phyloP scores from a whole-genome alignment of 495 filamentous ascomycete genomes.

The Bombardia bombarda region DNA sequence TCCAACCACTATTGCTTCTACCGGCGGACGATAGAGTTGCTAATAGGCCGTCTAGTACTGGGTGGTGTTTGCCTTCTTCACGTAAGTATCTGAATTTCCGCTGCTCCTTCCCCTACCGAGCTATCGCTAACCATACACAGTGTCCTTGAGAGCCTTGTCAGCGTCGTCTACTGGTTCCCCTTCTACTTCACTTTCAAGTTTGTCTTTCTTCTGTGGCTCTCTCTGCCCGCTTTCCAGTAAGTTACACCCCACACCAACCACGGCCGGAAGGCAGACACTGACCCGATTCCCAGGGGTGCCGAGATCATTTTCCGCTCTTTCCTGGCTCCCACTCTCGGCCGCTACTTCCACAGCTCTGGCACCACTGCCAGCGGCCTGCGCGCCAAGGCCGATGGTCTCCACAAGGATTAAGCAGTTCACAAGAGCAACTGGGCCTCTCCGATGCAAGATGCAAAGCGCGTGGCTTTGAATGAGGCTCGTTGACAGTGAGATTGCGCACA shows the following conservation, averaged over 20 bases:
- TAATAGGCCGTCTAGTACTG: constrained; percentile 65
- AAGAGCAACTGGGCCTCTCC: background rate
- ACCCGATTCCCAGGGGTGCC: constrained; percentile 58
- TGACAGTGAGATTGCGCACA: constrained; percentile 1
- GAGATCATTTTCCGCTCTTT: constrained; percentile 95
- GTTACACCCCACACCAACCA: constrained; percentile 20
- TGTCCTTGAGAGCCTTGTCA: constrained; percentile 86
- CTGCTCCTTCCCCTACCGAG: background rate
- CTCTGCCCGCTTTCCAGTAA: constrained; percentile 87
- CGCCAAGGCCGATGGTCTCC: constrained; percentile 75
- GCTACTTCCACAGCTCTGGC: constrained; percentile 72
- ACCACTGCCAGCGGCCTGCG: constrained; percentile 85
- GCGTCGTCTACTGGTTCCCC: constrained; percentile 98
- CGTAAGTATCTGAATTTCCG: constrained; percentile 44
- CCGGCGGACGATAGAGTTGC: constrained; percentile 4
- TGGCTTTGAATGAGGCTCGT: constrained; percentile 13
- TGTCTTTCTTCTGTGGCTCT: constrained; percentile 90
- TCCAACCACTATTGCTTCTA: constrained; percentile 2
- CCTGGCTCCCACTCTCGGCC: constrained; percentile 81
- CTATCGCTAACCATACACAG: constrained; percentile 22
- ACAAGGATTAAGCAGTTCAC: constrained; percentile 41
- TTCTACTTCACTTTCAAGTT: constrained; percentile 99
- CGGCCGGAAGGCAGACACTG: background rate
- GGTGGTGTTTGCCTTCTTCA: constrained; percentile 92
- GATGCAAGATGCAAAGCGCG: constrained; percentile 10